Evolutionary conservation across 202 grass and related monocot genomes (phyloP).

Genomic region (Hordeum pubiflorum): DNA sequence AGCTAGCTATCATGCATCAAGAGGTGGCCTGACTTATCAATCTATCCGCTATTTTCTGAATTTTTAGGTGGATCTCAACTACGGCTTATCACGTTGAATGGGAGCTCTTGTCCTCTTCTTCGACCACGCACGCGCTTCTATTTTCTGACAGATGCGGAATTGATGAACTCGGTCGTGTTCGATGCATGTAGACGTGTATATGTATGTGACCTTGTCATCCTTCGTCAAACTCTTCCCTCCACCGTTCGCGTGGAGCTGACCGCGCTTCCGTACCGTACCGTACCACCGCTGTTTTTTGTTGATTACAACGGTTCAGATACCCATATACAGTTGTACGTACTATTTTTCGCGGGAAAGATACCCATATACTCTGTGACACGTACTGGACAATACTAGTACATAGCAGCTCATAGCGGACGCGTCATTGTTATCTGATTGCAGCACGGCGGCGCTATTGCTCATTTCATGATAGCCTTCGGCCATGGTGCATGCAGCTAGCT

Average conservation of each 20-base stretch:
- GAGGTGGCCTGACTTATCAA: constrained; percentile 46
- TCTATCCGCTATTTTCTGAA: constrained; percentile 4
- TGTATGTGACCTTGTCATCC: not conserved
- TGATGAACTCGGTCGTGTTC: not conserved
- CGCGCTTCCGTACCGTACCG: not conserved
- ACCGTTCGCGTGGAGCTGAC: not conserved
- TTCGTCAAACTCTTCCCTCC: not conserved
- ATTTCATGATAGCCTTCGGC: not conserved
- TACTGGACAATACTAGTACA: no score
- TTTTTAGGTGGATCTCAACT: constrained; percentile 24
- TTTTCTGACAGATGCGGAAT: not conserved
- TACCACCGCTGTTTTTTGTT: not conserved
- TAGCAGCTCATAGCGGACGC: not conserved
- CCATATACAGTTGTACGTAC: not conserved
- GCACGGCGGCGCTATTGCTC: not conserved
- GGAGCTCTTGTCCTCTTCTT: not conserved
- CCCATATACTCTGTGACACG: not conserved
- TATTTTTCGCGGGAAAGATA: no score
- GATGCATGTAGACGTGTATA: constrained; percentile 19
- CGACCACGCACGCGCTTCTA: constrained; percentile 22
- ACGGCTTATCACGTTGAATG: constrained; percentile 31
- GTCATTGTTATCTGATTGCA: not conserved
- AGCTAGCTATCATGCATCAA: constrained; percentile 18
- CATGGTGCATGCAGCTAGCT: not conserved
- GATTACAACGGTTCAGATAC: not conserved